These are phyloP conservation scores for Phoma sp. DNA, from an alignment of 2,329 filamentous ascomycete species.

Conservation along the genomic window DNA sequence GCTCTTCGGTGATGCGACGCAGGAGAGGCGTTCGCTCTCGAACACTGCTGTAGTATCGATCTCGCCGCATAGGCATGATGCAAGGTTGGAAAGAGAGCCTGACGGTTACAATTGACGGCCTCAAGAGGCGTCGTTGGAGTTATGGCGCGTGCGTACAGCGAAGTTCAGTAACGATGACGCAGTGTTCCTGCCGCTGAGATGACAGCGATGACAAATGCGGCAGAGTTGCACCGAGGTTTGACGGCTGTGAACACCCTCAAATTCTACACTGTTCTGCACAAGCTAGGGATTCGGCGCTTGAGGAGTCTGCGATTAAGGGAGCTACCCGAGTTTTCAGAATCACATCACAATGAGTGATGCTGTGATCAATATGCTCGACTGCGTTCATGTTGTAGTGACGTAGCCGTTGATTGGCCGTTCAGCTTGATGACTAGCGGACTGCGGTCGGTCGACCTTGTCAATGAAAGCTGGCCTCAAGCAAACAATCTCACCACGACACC, in stretches of 20 bases:
- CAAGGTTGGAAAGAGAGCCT: background rate
- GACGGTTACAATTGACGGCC: conserved; percentile 1
- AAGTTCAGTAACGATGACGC: conserved; percentile 11
- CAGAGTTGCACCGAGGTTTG: conserved; percentile 4
- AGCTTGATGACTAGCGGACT: conserved; percentile 21
- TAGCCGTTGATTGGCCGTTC: conserved; percentile 41
- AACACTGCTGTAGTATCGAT: conserved; percentile 16
- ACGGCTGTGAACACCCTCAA: background rate
- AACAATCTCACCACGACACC: conserved; percentile 26
- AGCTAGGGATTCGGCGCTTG: background rate
- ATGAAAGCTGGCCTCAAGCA: conserved; percentile 46
- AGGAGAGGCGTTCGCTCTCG: conserved; percentile 15
- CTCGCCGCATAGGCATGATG: conserved; percentile 10
- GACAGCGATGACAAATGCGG: conserved; percentile 13
- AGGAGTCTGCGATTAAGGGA: background rate
- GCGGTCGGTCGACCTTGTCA: conserved; percentile 25
- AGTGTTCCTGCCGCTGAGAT: conserved; percentile 8
- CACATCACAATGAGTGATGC: background rate
- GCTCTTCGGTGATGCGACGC: conserved; percentile 29
- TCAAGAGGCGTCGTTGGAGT: conserved; percentile 22
- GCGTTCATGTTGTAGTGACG: conserved; percentile 23
- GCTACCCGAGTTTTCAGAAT: background rate
- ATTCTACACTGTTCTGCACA: background rate
- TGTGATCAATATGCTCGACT: background rate
- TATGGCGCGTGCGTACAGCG: conserved; percentile 5